phyloP scores from a whole-genome alignment of 2,329 filamentous ascomycete species.

The Aureobasidium sp. region DNA sequence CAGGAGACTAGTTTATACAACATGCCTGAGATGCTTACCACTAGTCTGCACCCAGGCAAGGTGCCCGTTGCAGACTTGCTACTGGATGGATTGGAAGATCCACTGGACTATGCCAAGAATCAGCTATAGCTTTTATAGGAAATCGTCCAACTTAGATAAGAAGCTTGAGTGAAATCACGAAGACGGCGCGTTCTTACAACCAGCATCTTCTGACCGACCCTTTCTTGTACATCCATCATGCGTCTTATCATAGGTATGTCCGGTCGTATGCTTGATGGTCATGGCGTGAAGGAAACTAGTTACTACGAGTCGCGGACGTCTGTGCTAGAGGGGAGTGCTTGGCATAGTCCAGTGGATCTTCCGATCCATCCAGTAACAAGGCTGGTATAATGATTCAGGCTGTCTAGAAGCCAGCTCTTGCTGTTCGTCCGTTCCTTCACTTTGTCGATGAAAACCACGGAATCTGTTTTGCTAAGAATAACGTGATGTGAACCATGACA shows the following conservation, averaged over 20 bases:
- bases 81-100: background rate
- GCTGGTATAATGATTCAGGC: too few species aligned
- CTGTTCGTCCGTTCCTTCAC: background rate
- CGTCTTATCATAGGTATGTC: background rate
- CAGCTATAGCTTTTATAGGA: background rate
- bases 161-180: background rate
- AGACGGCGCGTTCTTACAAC: background rate
- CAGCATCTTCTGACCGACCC: background rate
- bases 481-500: conserved; percentile 9
- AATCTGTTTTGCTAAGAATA: conserved; percentile 1
- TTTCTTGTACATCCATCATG: background rate
- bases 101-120: background rate
- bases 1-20: too few species aligned
- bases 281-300: background rate
- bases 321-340: background rate
- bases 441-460: background rate
- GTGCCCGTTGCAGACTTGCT: background rate
- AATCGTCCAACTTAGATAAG: background rate
- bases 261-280: background rate
- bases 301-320: background rate
- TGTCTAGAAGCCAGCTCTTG: background rate
- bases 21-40: too few species aligned
- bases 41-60: too few species aligned
- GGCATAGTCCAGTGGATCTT: background rate
- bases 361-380: background rate